A percentile compares a stretch with the other conserved stretches of the same genome.
phyloP scores from a whole-genome alignment of 495 filamentous ascomycete species.

The Xylaria intraflava region DNA sequence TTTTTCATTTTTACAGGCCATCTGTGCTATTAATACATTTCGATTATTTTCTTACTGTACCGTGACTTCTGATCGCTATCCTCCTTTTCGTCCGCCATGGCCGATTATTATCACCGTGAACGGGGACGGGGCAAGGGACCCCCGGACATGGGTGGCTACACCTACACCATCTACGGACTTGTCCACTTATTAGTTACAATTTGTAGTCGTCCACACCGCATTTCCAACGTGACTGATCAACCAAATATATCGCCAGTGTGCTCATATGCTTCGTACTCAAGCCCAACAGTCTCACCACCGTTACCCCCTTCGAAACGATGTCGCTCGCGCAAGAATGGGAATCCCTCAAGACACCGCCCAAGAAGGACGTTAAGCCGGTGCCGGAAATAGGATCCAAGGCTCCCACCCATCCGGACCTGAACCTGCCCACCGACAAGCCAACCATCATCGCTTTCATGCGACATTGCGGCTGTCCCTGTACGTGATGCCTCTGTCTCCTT shows the following conservation, averaged over 20 bases:
- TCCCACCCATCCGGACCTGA: constrained; percentile 38
- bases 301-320: neutral
- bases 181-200: too few relatives aligned
- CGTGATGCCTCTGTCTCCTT: constrained; percentile 6
- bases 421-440: constrained; percentile 41
- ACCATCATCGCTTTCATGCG: constrained; percentile 52
- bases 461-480: constrained; percentile 58
- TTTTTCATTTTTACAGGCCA: too few relatives aligned
- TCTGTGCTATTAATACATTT: too few relatives aligned
- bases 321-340: constrained; percentile 15
- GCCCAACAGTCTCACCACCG: neutral
- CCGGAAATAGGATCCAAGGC: constrained; percentile 43
- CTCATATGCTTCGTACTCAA: neutral
- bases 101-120: neutral
- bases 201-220: neutral
- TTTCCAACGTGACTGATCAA: neutral
- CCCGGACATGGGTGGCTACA: neutral
- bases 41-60: too few relatives aligned
- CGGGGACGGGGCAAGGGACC: neutral
- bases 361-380: constrained; percentile 26
- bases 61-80: too few relatives aligned
- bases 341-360: constrained; percentile 28
- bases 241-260: neutral
- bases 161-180: too few relatives aligned
- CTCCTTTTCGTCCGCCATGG: too few relatives aligned